These are phyloP conservation scores for Pythium biforme DNA, from an alignment of 352 stramenopile species.

Conservation along the genomic window DNA sequence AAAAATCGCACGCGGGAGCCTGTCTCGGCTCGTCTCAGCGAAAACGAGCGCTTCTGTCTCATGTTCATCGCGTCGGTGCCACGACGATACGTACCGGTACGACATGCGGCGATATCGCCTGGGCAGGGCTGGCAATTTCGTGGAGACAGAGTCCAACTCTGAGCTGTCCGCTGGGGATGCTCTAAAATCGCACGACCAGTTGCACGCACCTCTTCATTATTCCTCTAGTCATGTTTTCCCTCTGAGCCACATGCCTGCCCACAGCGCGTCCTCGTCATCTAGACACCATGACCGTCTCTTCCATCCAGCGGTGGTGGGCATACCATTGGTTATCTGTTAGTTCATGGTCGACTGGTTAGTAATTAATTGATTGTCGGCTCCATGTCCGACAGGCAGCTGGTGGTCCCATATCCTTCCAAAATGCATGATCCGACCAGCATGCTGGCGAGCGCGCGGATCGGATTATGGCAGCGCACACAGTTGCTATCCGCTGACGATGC, in stretches of 20 bases:
- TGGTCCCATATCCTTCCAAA: slow-evolving; percentile 15
- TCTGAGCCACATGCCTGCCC: neutral
- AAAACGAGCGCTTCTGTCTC: no score
- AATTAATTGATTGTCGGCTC: slow-evolving; percentile 10
- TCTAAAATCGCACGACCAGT: neutral
- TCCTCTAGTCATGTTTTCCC: neutral
- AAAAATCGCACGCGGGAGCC: no score
- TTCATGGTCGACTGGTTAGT: neutral
- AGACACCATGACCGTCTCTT: no score
- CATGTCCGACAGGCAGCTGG: neutral
- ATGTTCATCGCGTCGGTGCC: no score
- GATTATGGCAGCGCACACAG: slow-evolving; percentile 13
- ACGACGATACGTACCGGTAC: no score
- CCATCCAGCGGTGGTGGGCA: neutral
- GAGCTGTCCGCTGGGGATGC: no score
- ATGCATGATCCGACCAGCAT: slow-evolving; percentile 23
- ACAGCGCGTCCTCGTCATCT: neutral
- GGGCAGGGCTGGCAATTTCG: neutral
- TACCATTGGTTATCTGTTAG: neutral
- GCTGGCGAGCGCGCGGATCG: neutral
- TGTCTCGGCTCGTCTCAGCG: no score
- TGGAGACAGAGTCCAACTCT: neutral
- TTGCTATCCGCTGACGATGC: no score
- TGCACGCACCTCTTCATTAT: neutral
- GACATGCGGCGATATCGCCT: no score